Evolutionary conservation across 192 early-diverging fungal species (phyloP).

Genomic region (Umbelopsis sp.): DNA sequence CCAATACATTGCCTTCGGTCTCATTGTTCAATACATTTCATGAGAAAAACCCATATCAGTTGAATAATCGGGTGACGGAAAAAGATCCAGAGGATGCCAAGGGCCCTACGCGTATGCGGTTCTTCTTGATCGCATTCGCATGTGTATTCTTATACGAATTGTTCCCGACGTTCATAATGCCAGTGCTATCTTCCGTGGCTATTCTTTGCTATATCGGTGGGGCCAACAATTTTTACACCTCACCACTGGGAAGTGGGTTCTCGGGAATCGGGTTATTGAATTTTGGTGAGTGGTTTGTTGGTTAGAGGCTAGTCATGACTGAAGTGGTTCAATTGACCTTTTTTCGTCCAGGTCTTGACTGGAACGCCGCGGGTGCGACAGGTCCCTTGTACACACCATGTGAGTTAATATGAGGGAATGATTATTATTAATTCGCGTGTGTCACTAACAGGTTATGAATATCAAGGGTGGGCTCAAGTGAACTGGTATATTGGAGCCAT

Average conservation of each 20-base stretch:
- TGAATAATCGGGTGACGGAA: not conserved
- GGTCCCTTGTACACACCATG: conserved; percentile 26
- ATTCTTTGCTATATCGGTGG: conserved; percentile 20
- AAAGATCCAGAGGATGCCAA: conserved; percentile 13
- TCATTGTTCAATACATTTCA: conserved; percentile 32
- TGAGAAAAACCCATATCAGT: conserved; percentile 1
- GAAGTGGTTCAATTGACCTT: not conserved
- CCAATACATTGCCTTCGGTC: conserved; percentile 24
- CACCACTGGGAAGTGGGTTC: conserved; percentile 12
- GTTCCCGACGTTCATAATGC: conserved; percentile 47
- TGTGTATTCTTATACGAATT: conserved; percentile 46
- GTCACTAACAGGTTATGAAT: no score
- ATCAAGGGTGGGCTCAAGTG: conserved; percentile 52
- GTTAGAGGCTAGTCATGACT: not conserved
- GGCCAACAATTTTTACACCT: not conserved
- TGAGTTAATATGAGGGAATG: not conserved
- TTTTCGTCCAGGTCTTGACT: conserved; percentile 21
- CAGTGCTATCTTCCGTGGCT: conserved; percentile 25
- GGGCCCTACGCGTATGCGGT: conserved; percentile 27
- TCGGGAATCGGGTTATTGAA: conserved; percentile 14
- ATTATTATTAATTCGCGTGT: no score
- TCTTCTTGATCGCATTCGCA: conserved; percentile 45
- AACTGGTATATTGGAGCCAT: conserved; percentile 71
- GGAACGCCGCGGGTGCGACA: conserved; percentile 22
- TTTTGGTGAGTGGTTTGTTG: conserved; percentile 1